Percentiles rank a stretch among this genome's conserved stretches.
These are phyloP conservation scores for Fusarium mangiferae DNA, from an alignment of 2,329 filamentous ascomycete species.

Conservation along the genomic window DNA sequence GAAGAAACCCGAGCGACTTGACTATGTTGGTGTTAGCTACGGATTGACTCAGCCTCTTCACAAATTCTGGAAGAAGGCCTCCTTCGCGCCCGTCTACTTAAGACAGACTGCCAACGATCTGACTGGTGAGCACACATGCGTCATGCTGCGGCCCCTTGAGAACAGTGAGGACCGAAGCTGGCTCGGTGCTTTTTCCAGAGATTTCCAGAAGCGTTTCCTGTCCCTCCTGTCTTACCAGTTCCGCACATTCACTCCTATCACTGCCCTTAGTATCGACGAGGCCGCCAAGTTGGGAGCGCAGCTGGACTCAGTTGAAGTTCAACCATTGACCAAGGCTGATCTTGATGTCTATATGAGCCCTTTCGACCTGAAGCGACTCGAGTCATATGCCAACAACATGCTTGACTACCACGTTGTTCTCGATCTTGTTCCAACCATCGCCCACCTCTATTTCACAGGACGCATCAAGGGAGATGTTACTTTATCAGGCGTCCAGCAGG, in stretches of 20 bases:
- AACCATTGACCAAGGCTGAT: constrained; percentile 75
- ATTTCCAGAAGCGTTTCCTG: constrained; percentile 95
- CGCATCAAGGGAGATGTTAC: constrained; percentile 74
- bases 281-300: constrained; percentile 79
- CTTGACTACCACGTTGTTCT: constrained; percentile 98
- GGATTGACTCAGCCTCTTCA: constrained; percentile 88
- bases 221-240: constrained; percentile 93
- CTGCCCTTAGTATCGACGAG: constrained; percentile 88
- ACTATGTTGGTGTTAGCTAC: constrained; percentile 96
- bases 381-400: constrained; percentile 96
- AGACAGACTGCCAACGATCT: constrained; percentile 95
- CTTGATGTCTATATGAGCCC: constrained; percentile 84
- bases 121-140: constrained; percentile 96
- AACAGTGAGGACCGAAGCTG: constrained; percentile 77
- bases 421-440: constrained; percentile 86
- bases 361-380: constrained; percentile 93
- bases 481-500: constrained; percentile 84
- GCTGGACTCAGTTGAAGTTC: constrained; percentile 63
- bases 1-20: constrained; percentile 79
- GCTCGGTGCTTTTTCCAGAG: constrained; percentile 89
- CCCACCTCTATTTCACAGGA: constrained; percentile 85
- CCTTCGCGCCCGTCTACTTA: constrained; percentile 90
- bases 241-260: constrained; percentile 78
- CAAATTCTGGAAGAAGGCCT: constrained; percentile 94
- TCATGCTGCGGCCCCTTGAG: constrained; percentile 89